These are phyloP conservation scores for Solanum peruvianum DNA, from an alignment of 257 asterid species.

Conservation along the genomic window DNA sequence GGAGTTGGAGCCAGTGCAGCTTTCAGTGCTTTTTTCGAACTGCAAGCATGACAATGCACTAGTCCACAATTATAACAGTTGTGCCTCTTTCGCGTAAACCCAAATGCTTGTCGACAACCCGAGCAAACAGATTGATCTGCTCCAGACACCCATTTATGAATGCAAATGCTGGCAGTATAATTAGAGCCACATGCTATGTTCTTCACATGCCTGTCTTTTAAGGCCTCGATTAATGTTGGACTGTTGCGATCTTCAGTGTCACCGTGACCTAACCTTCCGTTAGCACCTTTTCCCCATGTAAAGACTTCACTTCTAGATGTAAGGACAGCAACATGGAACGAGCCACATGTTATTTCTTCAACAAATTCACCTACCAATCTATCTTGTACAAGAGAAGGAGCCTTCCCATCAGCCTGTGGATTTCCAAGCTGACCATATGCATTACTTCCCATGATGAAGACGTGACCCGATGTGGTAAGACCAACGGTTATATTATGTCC, in stretches of 20 bases:
- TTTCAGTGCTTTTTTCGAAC: slow-evolving; percentile 71
- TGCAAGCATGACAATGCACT: slow-evolving; percentile 87
- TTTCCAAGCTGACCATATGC: slow-evolving; percentile 66
- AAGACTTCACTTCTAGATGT: slow-evolving; percentile 76
- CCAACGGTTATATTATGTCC: slow-evolving; percentile 63
- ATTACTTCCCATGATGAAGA: slow-evolving; percentile 73
- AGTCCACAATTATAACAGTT: slow-evolving; percentile 85
- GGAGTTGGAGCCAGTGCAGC: slow-evolving; percentile 96
- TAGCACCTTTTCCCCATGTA: slow-evolving; percentile 87
- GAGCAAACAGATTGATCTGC: slow-evolving; percentile 86
- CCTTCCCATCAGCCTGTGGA: slow-evolving; percentile 62
- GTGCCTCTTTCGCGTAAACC: slow-evolving; percentile 79
- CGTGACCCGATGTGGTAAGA: slow-evolving; percentile 78
- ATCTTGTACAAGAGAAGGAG: slow-evolving; percentile 70
- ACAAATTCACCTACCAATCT: slow-evolving; percentile 81
- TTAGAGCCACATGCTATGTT: slow-evolving; percentile 79
- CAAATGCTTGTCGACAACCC: slow-evolving; percentile 79
- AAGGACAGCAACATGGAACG: slow-evolving; percentile 65
- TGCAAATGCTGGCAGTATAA: slow-evolving; percentile 69
- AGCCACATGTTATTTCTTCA: slow-evolving; percentile 78
- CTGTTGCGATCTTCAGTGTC: slow-evolving; percentile 50
- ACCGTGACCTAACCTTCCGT: slow-evolving; percentile 91
- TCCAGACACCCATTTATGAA: slow-evolving; percentile 88
- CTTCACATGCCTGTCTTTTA: slow-evolving; percentile 73
- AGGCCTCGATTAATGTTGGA: slow-evolving; percentile 73